Evolutionary conservation across 305 asterid species (phyloP), one percentile per base, ranked within the genome.

Genomic region (Fraxinus baroniana): DNA sequence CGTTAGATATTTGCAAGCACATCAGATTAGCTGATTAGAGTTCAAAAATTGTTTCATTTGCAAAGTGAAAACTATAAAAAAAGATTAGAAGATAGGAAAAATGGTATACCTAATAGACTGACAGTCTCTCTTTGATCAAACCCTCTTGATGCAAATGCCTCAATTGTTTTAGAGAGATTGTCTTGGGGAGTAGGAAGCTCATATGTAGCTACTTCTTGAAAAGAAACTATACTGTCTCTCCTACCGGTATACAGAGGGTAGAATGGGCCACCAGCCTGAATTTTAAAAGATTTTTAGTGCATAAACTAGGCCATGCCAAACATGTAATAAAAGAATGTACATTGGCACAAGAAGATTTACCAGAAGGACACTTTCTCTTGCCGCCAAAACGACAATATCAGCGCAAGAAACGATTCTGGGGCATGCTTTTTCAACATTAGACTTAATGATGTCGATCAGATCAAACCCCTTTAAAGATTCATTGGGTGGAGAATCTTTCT

Each of bases 361-460:
- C 92, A 90, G 83, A 72, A 90, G n/a, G 41, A 91, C 94, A 62
- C 93, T 89, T 76, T 95, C 99, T 83, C 98, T 88, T 30, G 98
- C 98, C 37, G 97, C 95, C 86, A 95, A 87, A 82, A 82, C 97
- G 49, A 95, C n/a, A 85, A 88, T 88, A 81, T 95, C 97, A 46
- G 98, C 94, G 37, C 98, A 94, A 77, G 97, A 94, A 84, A 94
- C 98, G 49, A 92, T 89, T 77, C 94, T 93, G 2, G 97, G 93
- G 88, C 99, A 94, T 70, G 83, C 79, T 30, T 86, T 82, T 87
- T 94, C 98, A 15, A 94, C 85, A 81, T 83, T 86, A 35, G 90
- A 82, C 82, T 95, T 92, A 71, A 95, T 84, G 26, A 72, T 73
- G 79, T 94, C 99, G 6, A 95, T 91, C 18, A 84, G 74, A 28